Base-by-base conservation (phyloP, 2,329 filamentous ascomycete genomes). In the Fusarium brevicatenulatum region DNA sequence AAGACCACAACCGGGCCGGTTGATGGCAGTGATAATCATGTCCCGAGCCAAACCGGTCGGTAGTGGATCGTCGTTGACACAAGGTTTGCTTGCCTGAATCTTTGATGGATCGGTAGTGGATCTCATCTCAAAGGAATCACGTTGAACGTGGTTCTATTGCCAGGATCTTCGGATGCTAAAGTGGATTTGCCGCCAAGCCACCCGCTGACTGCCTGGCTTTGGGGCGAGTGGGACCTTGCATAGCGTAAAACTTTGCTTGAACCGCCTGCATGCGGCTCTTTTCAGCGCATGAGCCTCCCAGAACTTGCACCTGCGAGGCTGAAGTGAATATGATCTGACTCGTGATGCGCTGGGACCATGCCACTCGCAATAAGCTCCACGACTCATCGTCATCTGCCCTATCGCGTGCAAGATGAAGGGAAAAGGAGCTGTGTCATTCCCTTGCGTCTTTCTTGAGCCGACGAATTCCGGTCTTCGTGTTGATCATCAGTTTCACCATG, bases 51-150 rank as follows among this genome's bases (percentile, higher is more conserved):
- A 71, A 57, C 49, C 52, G 57, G 65, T 15, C 54, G 58, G 58
- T 50, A 63, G 76, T 77, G 74, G 76, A 77, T 66, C 71, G 76
- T 71, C 76, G 76, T 78, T 73, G 73, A 76, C 75, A 77, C 74
- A 78, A 71, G 76, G 74, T 77, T 78, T 78, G 66, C 71, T 76
- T 71, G 52, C 34, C 49, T 63, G 53, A 76, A 74, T 76, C 70
- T 62, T 73, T 59, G 61, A 68, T 72, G 75, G 66, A 75, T 75
- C 67, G 61, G 52, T 25, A 40, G 74, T 76, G 74, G 74, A 76
- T 75, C 74, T 76, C 66, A 76, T 76, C 74, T 69, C 66, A 71
- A 47, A 42, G 61, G 54, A 63, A 68, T 74, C 71, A 74, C 55
- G 54, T 60, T 63, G 60, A 56, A 37, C 47, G 62, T 73, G 74